Evolutionary conservation across 768 basidiomycete genomes (phyloP), one percentile per base, ranked within the genome.

Genomic region (Amanita polypyramis): DNA sequence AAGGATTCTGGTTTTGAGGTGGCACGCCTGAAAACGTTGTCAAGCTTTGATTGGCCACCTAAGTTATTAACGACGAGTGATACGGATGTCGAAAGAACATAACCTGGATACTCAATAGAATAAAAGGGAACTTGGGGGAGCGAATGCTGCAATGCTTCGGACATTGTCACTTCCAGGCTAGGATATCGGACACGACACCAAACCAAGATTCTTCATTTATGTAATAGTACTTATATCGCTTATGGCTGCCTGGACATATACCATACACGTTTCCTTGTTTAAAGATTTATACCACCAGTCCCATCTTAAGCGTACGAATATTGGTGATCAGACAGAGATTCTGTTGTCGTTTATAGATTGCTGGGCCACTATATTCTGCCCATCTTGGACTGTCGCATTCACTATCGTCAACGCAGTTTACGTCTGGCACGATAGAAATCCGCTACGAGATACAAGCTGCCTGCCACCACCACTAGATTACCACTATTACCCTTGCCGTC

Each of bases 381-480:
- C n/a, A n/a, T n/a, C n/a, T n/a, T 57, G 25, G 25, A 27, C 25
- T 27, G 7, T 27, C 25, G 25, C 7, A 7, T 27, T 27, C 3
- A 27, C 25, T 27, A 27, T 27, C 3, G 7, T 27, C 25, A n/a
- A 27, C 25, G 7, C 25, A 27, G 25, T 7, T 27, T 27, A 4
- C 7, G 3, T 4, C 25, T 27, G 25, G 25, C 25, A 3, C 92
- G 70, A 67, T 95, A 96, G 47, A 94, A 80, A 66, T 98, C 95
- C 8, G 92, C 91, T 1, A 92, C 89, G 33, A 97, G 75, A 65
- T 99, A 99, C 56, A 98, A 62, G 65, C 96, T 98, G 33, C 95
- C 96, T 19, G 90, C 84, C 9, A 96, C 74, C 0, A 85, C 74
- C 45, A 91, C 57, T n/a, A 66, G 63, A 21, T 68, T 58, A 5